phyloP scores from a whole-genome alignment of 192 early-diverging fungal species.

The Backusella mclennaniae region DNA sequence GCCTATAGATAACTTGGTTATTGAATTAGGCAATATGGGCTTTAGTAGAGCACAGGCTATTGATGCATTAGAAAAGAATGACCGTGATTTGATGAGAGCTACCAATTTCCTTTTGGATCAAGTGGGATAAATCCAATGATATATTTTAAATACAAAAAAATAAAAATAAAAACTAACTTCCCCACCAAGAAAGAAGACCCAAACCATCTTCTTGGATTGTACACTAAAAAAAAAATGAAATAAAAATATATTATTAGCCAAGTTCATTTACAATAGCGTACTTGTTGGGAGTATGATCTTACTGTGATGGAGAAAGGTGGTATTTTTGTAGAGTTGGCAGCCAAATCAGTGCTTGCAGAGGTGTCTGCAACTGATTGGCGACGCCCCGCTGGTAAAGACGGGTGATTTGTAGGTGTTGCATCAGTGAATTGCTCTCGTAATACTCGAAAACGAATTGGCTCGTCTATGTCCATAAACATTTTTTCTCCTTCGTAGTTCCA shows the following conservation, averaged over 20 bases:
- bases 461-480: constrained; percentile 81
- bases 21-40: constrained; percentile 67
- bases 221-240: constrained; percentile 38
- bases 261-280: background rate
- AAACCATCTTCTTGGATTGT: constrained; percentile 69
- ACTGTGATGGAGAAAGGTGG: constrained; percentile 55
- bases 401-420: constrained; percentile 54
- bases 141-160: background rate
- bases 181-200: constrained; percentile 74
- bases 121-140: constrained; percentile 2
- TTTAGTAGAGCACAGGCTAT: constrained; percentile 69
- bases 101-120: constrained; percentile 77
- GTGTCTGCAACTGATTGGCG: constrained; percentile 39
- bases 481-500: constrained; percentile 80
- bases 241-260: background rate
- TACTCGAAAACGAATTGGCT: constrained; percentile 76
- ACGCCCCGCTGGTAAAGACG: constrained; percentile 40
- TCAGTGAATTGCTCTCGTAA: constrained; percentile 74
- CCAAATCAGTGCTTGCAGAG: constrained; percentile 38
- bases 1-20: constrained; percentile 19
- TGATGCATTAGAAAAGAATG: constrained; percentile 73
- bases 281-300: constrained; percentile 6
- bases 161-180: constrained; percentile 13
- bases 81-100: constrained; percentile 70
- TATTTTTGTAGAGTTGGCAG: constrained; percentile 49